Evolutionary conservation across 2,329 filamentous ascomycete genomes (phyloP), one percentile per base, ranked within the genome.

Genomic region (Cladosporium cucumerinum): DNA sequence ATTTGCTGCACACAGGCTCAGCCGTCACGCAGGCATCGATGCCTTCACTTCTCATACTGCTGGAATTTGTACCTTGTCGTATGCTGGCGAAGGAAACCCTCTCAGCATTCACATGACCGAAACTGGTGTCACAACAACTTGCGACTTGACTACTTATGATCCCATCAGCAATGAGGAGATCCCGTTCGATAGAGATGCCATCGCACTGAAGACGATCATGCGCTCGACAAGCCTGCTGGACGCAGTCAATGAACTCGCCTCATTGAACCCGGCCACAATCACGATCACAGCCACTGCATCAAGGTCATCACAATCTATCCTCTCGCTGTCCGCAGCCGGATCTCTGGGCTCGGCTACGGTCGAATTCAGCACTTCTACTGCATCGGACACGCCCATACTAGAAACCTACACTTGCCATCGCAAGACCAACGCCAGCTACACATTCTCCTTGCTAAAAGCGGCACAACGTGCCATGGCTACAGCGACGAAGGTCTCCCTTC

Each of bases 151-250:
- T 8, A 98, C 95, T 0, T 99, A 97, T 78, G 70, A 73, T 58
- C 72, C 73, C 11, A 68, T 71, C 23, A 76, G 72, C 11, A 76
- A 74, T 57, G 89, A 93, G 60, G 89, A 93, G 60, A 98, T 99
- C 54, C 95, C 94, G 0, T 92, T 99, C 70, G 88, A 94, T 72
- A 87, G 93, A 34, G 86, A 92, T 59, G 86, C 88, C 61, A 82
- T 98, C 10, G 83, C 87, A 10, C 90, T 97, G 80, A 99, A 98
- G 76, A 92, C 97, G 66, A 98, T 99, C 74, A 97, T 97, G 90
- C 90, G 89, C 70, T 86, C 89, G 12, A 85, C 85, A 36, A 89
- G 86, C 78, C 84, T 94, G 5, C 84, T 90, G 12, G 90, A 93
- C 72, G 87, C 88, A 18, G 81, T 93, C 48, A 84, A 85, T 1